Evolutionary conservation across 225 moss, liverwort and hornwort genomes (phyloP).

Genomic region (Rhytidiadelphus loreus): DNA sequence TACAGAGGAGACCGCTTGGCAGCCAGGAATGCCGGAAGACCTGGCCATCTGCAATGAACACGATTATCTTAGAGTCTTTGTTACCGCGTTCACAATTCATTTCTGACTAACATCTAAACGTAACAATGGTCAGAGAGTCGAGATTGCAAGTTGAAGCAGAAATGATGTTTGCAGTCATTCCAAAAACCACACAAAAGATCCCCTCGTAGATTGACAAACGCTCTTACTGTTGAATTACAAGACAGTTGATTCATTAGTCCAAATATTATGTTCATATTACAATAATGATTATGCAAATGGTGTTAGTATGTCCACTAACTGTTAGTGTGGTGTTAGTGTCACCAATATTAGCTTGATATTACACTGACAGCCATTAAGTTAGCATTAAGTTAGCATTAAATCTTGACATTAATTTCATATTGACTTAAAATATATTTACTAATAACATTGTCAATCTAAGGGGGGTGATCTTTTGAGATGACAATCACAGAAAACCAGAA

Average conservation of each 20-base stretch:
- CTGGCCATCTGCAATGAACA: constrained; percentile 56
- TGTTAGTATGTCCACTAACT: not conserved
- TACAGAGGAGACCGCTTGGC: constrained; percentile 60
- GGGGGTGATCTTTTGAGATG: not conserved
- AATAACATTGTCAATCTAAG: not conserved
- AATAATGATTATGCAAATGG: not conserved
- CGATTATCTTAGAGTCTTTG: not conserved
- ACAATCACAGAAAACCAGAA: not conserved
- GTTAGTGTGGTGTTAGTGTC: not conserved
- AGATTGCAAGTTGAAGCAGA: not conserved
- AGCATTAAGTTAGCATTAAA: not conserved
- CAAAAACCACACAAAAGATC: not conserved
- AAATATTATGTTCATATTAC: not conserved
- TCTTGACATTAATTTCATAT: not conserved
- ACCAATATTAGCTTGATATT: not conserved
- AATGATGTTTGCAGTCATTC: not conserved
- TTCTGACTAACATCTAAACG: not conserved
- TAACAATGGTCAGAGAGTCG: not conserved
- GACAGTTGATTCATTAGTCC: not conserved
- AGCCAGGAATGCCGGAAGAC: constrained; percentile 36
- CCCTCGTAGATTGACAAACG: not conserved
- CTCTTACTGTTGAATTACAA: not conserved
- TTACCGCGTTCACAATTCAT: not conserved
- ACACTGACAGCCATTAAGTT: not conserved
- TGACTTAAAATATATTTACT: not conserved